Base-by-base conservation (phyloP, 1,284 basidiomycete genomes). In the Leccinum proliferum region DNA sequence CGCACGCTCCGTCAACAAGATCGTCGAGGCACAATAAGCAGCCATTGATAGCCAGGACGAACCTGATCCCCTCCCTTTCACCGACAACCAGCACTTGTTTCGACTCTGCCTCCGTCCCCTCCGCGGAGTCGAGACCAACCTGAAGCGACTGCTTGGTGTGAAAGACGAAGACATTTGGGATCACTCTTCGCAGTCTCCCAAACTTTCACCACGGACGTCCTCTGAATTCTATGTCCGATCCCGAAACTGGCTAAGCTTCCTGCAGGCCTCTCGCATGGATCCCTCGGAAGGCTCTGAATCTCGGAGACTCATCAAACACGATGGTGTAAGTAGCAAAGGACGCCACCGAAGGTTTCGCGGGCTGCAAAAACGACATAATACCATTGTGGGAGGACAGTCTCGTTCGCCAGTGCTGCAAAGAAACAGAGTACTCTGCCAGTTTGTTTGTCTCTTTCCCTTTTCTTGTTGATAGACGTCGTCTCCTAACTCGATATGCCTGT, bases 1-100 rank as follows among this genome's bases (percentile, higher is more conserved):
- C 65, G 87, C 89, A 29, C 84, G 83, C 60, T 88, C 88, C 52
- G 81, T 90, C 60, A 84, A 83, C 50, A 72, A 81, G 60, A 88
- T 92, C 67, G 79, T 91, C 57, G 83, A 87, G 61, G 81, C 83
- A 50, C 53, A 75, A 5, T 66, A 73, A 57, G 64, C 56, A 5
- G 66, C 66, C 2, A 79, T 89, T 18, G 81, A 85, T 25, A 78
- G 77, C 0, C 68, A 63, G 61, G 69, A 61, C 25, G 69, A 65
- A 61, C 69, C 60, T 32, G 66, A 67, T 5, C 71, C 70, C 55
- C 79, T 81, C 12, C 48, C 64, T 41, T 75, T 83, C 62, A 77
- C 78, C 2, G 77, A 78, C 48, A 76, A 76, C 21, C 81, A 85
- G 63, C 75, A 78, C 12, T 64, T 80, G 0, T 79, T 86, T 60